These are phyloP conservation scores for Cytospora paraplurivora DNA, from an alignment of 2,329 filamentous ascomycete genomes.

Conservation along the genomic window DNA sequence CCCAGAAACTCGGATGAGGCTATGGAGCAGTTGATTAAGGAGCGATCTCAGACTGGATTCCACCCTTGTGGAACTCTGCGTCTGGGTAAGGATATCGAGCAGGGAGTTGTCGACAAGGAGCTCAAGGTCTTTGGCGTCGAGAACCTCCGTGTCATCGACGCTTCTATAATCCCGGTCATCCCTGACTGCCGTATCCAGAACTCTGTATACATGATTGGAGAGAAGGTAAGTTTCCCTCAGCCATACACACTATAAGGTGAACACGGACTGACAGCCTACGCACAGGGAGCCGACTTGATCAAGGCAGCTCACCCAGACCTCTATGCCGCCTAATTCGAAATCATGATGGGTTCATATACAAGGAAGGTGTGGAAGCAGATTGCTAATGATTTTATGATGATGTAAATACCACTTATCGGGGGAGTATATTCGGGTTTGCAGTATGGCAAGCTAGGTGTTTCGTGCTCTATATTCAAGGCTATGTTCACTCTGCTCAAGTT, in stretches of 20 bases:
- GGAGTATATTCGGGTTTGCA: too few relatives aligned
- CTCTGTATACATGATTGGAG: constrained; percentile 61
- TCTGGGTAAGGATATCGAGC: constrained; percentile 51
- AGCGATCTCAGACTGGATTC: constrained; percentile 61
- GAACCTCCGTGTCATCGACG: constrained; percentile 57
- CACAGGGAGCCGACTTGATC: constrained; percentile 47
- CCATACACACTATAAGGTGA: neutral
- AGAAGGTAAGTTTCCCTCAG: constrained; percentile 44
- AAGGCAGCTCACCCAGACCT: constrained; percentile 44
- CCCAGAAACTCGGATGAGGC: constrained; percentile 55
- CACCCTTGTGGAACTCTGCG: constrained; percentile 59
- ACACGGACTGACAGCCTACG: neutral
- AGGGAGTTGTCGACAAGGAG: constrained; percentile 54
- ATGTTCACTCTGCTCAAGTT: too few relatives aligned
- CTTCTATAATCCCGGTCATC: constrained; percentile 58
- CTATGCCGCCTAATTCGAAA: constrained; percentile 25
- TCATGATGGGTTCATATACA: neutral
- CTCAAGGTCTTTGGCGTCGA: constrained; percentile 57
- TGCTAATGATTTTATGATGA: too few relatives aligned
- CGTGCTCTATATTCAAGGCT: too few relatives aligned
- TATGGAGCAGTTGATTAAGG: constrained; percentile 59
- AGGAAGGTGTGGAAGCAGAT: too few relatives aligned
- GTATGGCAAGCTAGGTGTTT: too few relatives aligned
- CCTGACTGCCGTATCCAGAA: constrained; percentile 62
- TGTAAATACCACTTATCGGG: too few relatives aligned